These are phyloP conservation scores for Gaillardinia entomophila DNA, from an alignment of 805 yeast genomes.

Conservation along the genomic window DNA sequence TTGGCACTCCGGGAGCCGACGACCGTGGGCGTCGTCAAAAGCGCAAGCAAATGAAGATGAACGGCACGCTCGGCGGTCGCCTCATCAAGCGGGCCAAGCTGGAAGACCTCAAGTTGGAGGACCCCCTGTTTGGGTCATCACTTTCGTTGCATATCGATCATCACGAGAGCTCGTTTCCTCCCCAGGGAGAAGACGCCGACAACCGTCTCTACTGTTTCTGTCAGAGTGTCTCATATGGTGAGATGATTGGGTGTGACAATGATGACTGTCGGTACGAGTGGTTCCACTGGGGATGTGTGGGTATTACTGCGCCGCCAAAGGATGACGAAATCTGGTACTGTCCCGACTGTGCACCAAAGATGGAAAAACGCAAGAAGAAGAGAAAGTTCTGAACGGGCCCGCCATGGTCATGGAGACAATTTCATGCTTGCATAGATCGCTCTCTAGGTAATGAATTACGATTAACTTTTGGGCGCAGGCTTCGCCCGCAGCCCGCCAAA, in stretches of 20 bases:
- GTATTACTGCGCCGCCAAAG: slow-evolving; percentile 79
- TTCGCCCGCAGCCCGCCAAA: no score
- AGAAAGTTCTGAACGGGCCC: slow-evolving; percentile 25
- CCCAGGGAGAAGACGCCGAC: slow-evolving; percentile 41
- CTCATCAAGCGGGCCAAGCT: slow-evolving; percentile 8
- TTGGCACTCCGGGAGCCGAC: slow-evolving; percentile 3
- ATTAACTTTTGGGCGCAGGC: no score
- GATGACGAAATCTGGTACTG: slow-evolving; percentile 86
- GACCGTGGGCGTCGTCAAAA: slow-evolving; percentile 2
- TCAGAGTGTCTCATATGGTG: slow-evolving; percentile 90
- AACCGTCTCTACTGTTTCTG: slow-evolving; percentile 71
- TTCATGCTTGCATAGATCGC: no score
- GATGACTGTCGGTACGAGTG: slow-evolving; percentile 84
- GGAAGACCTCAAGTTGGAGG: slow-evolving; percentile 14
- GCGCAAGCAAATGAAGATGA: slow-evolving; percentile 19
- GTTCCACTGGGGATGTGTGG: slow-evolving; percentile 97
- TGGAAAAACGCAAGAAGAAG: slow-evolving; percentile 40
- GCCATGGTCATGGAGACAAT: no score
- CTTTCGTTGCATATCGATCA: background rate
- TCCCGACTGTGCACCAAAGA: slow-evolving; percentile 63
- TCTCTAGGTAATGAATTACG: no score
- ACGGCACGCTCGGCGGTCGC: slow-evolving; percentile 2
- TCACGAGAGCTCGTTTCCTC: slow-evolving; percentile 20
- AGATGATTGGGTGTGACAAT: slow-evolving; percentile 95
- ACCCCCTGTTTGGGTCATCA: slow-evolving; percentile 5